Evolutionary conservation across 495 filamentous ascomycete genomes (phyloP), one percentile per base, ranked within the genome.

Genomic region (Xylaria curta): DNA sequence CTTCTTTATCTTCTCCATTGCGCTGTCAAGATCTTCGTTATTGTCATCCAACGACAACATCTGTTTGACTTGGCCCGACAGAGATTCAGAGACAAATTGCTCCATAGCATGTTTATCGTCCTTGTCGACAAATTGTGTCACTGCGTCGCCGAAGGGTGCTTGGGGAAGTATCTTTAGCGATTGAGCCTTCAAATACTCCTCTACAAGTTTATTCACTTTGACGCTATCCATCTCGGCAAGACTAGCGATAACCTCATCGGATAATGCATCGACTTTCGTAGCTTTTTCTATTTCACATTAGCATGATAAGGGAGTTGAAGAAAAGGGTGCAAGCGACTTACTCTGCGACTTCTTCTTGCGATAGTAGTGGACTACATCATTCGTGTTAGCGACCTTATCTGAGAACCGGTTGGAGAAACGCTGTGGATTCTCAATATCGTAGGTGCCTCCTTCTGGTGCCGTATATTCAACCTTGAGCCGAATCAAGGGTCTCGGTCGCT

Each of bases 101-200:
- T 97, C 91, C 87, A 98, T 92, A 0, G 95, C 95, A 73, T 96
- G 90, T 73, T 94, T 97, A 81, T 99, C 96, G 75, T 97, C 93
- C 73, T 98, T 98, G 80, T 94, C 91, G 31, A 98, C 93, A 78
- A 95, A 99, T 72, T 97, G 93, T 66, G 90, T 90, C 9, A 99
- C 94, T 0, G 96, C 97, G 80, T 98, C 95, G 8, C 94, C 92
- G 77, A 99, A 97, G 0, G 89, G 92, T 64, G 94, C 95, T 75
- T 95, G 91, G 0, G 96, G 95, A 0, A 99, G 85, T 70, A 98
- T 96, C 70, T 93, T 95, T 13, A 98, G 86, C 0, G 92, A 93
- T 71, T 98, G 94, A 19, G 77, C 71, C n/a, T 76, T 85, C 47
- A 99, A 87, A 71, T 92, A 96, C 66, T 98, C 94, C 15, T 90